Evolutionary conservation across 2,329 filamentous ascomycete species (phyloP).

Genomic region (Passalora sequoiae): DNA sequence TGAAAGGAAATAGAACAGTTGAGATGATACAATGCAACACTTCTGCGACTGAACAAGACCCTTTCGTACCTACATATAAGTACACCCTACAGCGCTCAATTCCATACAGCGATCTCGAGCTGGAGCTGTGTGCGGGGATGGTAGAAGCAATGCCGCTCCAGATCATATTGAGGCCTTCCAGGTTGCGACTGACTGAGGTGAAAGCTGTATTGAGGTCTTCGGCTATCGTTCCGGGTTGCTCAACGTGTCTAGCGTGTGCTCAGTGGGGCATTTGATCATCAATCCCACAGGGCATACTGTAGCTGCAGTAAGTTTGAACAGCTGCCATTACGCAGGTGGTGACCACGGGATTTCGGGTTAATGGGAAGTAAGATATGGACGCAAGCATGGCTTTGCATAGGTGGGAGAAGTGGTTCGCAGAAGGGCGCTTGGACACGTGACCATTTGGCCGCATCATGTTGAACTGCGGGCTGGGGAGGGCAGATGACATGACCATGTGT

Average conservation of each 20-base stretch:
- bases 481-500: too few species aligned
- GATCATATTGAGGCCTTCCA: background rate
- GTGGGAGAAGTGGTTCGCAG: too few species aligned
- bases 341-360: background rate
- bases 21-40: background rate
- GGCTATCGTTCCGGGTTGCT: conserved; percentile 9
- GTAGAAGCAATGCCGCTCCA: background rate
- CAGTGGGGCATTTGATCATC: conserved; percentile 1
- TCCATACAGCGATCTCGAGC: conserved; percentile 1
- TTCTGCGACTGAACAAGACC: background rate
- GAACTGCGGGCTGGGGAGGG: too few species aligned
- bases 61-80: background rate
- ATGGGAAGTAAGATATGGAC: background rate
- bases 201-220: conserved; percentile 4
- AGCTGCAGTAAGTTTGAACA: background rate
- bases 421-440: too few species aligned
- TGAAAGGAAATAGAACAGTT: background rate
- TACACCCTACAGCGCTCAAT: too few species aligned
- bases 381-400: too few species aligned
- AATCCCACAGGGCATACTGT: background rate
- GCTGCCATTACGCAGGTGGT: too few species aligned
- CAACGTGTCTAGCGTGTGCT: background rate
- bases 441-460: too few species aligned
- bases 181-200: too few species aligned
- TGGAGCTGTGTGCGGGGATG: conserved; percentile 2